Evolutionary conservation across 2,329 filamentous ascomycete genomes (phyloP), one percentile per base, ranked within the genome.

Genomic region (Piedraia hortae): DNA sequence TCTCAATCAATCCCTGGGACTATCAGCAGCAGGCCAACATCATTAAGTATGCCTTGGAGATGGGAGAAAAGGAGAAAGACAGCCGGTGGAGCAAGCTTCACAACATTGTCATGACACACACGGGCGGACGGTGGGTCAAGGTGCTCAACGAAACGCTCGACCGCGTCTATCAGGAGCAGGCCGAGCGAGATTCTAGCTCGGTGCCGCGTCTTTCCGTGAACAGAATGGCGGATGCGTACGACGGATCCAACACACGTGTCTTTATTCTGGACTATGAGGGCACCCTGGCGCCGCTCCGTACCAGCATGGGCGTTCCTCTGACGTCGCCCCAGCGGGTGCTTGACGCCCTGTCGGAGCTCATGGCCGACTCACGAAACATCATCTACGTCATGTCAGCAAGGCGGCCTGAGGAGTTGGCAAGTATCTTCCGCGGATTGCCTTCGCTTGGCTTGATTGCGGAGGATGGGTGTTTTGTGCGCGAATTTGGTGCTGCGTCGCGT

Each of bases 251-350:
- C 18, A 60, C 62, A 10, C 66, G 80, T 9, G 54, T 93, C 2
- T 85, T 93, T 44, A 67, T 93, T 31, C 55, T 93, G 19, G 82
- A 93, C 39, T 89, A 90, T 38, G 82, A 93, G 44, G 82, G 78
- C 19, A 93, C 82, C 0, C 53, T 93, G 5, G 74, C 85, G 19
- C 75, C 70, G 23, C 85, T 77, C 60, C 77, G 77, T 3, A 72
- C 74, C 0, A 69, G 77, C 25, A 72, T 65, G 28, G 71, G 73
- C 37, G 82, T 85, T 29, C 75, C 90, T 21, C 57, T 85, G 10
- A 71, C 75, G 22, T 88, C 73, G 31, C 78, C 78, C 3, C 71
- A 85, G 48, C 68, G 77, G 13, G 78, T 80, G 1, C 58, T 89
- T 20, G 72, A 80, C 28, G 65, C 77, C 0, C 47, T 93, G 8